These are phyloP conservation scores for Calocybe cyanea DNA, from an alignment of 768 basidiomycete species.

Conservation along the genomic window DNA sequence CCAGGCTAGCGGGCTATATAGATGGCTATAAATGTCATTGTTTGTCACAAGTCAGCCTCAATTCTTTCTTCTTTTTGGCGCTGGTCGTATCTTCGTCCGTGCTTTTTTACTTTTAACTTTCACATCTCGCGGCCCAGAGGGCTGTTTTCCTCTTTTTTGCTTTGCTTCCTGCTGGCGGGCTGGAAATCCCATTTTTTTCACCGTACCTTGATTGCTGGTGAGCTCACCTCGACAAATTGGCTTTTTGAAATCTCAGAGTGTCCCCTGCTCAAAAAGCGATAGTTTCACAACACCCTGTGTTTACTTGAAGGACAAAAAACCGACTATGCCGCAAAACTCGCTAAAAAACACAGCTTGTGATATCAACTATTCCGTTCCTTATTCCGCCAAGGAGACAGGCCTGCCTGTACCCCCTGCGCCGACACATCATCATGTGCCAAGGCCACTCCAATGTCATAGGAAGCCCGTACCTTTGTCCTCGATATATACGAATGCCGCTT, in stretches of 20 bases:
- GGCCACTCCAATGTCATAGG: slow-evolving; percentile 1
- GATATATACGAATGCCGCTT: slow-evolving; percentile 6
- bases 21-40: slow-evolving; percentile 4
- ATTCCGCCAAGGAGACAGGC: not conserved
- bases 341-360: not conserved
- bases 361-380: too few species aligned
- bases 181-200: not conserved
- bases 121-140: slow-evolving; percentile 3
- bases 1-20: slow-evolving; percentile 1
- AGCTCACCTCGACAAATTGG: too few species aligned
- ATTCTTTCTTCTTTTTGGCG: slow-evolving; percentile 15
- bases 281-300: slow-evolving; percentile 13
- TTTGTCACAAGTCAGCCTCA: slow-evolving; percentile 14
- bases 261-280: slow-evolving; percentile 12
- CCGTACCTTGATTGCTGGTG: too few species aligned
- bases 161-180: not conserved
- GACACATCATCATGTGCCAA: slow-evolving; percentile 5
- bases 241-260: too few species aligned
- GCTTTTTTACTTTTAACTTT: slow-evolving; percentile 1
- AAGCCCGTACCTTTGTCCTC: slow-evolving; percentile 10
- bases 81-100: slow-evolving; percentile 14
- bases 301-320: slow-evolving; percentile 12
- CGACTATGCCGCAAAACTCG: not conserved
- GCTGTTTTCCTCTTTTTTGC: slow-evolving; percentile 3
- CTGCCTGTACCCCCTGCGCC: slow-evolving; percentile 17